phyloP scores from a whole-genome alignment of 176 grass and related monocot species.

The Lolium rigidum region DNA sequence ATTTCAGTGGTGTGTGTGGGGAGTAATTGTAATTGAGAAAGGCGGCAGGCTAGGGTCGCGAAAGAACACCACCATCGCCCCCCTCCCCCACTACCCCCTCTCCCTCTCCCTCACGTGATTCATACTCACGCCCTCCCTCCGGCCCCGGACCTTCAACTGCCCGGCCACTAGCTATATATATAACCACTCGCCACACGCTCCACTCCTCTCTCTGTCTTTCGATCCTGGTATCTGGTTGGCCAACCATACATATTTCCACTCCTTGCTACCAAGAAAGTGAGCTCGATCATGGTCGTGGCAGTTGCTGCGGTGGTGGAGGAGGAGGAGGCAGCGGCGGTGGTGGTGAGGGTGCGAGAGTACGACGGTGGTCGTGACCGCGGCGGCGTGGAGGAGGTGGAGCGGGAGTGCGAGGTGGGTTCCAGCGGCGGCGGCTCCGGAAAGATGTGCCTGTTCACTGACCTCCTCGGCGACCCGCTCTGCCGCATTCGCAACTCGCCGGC shows the following conservation, averaged over 20 bases:
- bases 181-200: slow-evolving; percentile 25
- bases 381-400: slow-evolving; percentile 72
- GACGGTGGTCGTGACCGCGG: slow-evolving; percentile 50
- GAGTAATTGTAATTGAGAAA: slow-evolving; percentile 29
- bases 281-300: slow-evolving; percentile 20
- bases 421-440: slow-evolving; percentile 47
- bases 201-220: neutral
- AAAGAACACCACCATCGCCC: slow-evolving; percentile 32
- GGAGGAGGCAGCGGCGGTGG: neutral
- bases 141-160: neutral
- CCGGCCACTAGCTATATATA: slow-evolving; percentile 4
- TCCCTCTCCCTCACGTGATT: slow-evolving; percentile 39
- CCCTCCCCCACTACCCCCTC: neutral
- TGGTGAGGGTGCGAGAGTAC: slow-evolving; percentile 56
- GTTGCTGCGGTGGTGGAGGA: neutral
- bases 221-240: neutral
- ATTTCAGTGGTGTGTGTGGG: neutral
- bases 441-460: slow-evolving; percentile 93
- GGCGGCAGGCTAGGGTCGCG: slow-evolving; percentile 33
- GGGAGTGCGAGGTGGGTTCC: slow-evolving; percentile 83
- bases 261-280: neutral
- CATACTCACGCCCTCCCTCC: slow-evolving; percentile 30
- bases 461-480: slow-evolving; percentile 91
- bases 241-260: neutral
- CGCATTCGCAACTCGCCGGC: slow-evolving; percentile 90